phyloP scores from a whole-genome alignment of 2,329 filamentous ascomycete species.

The Aspergillus tamarii region DNA sequence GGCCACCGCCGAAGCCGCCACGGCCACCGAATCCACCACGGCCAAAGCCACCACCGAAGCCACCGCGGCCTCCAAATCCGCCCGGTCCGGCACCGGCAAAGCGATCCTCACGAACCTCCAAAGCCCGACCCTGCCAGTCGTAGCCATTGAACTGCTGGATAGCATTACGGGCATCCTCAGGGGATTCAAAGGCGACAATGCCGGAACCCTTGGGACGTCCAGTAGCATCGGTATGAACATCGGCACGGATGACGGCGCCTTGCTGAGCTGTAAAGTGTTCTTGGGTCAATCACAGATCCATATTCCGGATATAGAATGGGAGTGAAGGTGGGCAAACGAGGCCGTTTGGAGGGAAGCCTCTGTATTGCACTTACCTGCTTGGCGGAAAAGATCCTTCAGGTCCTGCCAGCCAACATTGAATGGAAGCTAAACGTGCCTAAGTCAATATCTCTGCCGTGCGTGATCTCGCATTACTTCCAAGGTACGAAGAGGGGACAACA shows the following conservation, averaged over 20 bases:
- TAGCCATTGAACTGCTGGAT: conserved; percentile 98
- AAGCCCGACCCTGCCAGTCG: conserved; percentile 91
- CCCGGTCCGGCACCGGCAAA: conserved; percentile 69
- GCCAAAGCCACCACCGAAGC: conserved; percentile 47
- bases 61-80: conserved; percentile 45
- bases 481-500: conserved; percentile 54
- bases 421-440: conserved; percentile 69
- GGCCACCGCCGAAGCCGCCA: conserved; percentile 52
- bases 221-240: conserved; percentile 89
- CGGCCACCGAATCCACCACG: conserved; percentile 63
- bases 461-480: conserved; percentile 18
- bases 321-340: conserved; percentile 11
- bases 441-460: conserved; percentile 39
- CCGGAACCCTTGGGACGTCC: conserved; percentile 95
- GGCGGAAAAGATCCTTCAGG: conserved; percentile 96
- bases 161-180: conserved; percentile 91
- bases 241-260: conserved; percentile 86
- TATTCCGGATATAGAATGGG: neutral
- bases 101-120: conserved; percentile 95
- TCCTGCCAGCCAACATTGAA: conserved; percentile 99
- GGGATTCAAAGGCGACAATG: conserved; percentile 93
- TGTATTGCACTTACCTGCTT: conserved; percentile 74
- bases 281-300: conserved; percentile 33
- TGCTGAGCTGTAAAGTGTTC: conserved; percentile 47
- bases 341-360: conserved; percentile 11